Evolutionary conservation across 495 filamentous ascomycete genomes (phyloP).

Genomic region (Endocarpon pusillum): DNA sequence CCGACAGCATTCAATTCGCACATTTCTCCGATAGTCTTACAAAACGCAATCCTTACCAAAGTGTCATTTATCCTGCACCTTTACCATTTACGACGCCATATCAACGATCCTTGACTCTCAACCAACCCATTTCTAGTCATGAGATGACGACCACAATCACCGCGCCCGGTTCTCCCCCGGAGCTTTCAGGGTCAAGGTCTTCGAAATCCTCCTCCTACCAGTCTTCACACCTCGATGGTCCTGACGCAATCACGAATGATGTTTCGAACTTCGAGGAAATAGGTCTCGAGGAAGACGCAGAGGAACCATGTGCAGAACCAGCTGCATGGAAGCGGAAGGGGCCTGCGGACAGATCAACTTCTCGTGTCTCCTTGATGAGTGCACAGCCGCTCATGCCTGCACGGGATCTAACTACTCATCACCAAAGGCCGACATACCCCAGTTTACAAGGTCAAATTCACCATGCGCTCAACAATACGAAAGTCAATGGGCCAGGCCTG

Average conservation of each 20-base stretch:
- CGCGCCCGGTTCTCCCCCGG: conserved; percentile 64
- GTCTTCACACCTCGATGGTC: conserved; percentile 50
- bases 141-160: conserved; percentile 40
- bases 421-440: conserved; percentile 6
- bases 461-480: background rate
- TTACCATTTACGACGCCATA: conserved; percentile 6
- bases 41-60: no score
- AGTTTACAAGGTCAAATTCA: conserved; percentile 13
- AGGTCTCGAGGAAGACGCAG: conserved; percentile 55
- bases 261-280: conserved; percentile 86
- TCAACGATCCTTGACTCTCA: conserved; percentile 5
- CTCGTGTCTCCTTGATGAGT: background rate
- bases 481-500: background rate
- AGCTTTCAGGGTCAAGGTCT: conserved; percentile 69
- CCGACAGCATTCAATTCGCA: no score
- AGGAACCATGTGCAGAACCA: conserved; percentile 3
- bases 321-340: background rate
- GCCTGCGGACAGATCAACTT: background rate
- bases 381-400: background rate
- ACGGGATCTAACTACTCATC: background rate
- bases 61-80: no score
- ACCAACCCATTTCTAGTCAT: conserved; percentile 15
- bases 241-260: conserved; percentile 47
- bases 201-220: conserved; percentile 82
- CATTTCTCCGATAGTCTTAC: no score